Evolutionary conservation across 495 filamentous ascomycete genomes (phyloP).

Genomic region (Trichoderma gamsii): DNA sequence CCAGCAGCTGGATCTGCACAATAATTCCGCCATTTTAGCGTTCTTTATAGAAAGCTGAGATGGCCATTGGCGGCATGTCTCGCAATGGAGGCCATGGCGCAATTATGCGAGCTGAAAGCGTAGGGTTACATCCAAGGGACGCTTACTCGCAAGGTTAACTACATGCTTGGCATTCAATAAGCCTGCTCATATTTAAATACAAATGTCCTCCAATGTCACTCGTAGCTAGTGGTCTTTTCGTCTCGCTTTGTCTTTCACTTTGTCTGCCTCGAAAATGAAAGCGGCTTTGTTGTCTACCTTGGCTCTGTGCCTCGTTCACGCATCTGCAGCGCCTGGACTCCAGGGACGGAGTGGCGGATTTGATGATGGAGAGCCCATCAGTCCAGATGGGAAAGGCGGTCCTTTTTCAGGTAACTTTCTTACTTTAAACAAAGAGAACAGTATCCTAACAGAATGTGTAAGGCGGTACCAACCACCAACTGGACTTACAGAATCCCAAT

Average conservation of each 20-base stretch:
- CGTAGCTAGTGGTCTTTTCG: background rate
- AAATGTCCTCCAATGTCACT: background rate
- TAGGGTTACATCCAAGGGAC: background rate
- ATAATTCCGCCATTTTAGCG: slow-evolving; percentile 2
- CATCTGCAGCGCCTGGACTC: background rate
- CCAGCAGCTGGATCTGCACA: background rate
- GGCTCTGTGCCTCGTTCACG: background rate
- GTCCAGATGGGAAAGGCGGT: background rate
- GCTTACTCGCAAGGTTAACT: background rate
- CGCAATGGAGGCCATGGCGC: background rate
- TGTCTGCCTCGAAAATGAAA: background rate
- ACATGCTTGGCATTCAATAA: background rate
- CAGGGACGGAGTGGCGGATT: background rate
- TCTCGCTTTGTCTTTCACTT: background rate
- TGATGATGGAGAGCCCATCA: background rate
- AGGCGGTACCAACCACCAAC: slow-evolving; percentile 46
- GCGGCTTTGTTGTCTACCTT: background rate
- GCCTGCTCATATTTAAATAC: background rate
- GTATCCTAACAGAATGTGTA: background rate
- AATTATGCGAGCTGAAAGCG: background rate
- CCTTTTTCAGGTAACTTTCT: background rate
- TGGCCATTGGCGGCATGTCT: background rate
- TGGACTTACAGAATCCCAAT: slow-evolving; percentile 55
- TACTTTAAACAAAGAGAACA: background rate
- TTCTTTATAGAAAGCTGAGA: background rate